These are phyloP conservation scores for Astrocystis sublimbata DNA, from an alignment of 495 filamentous ascomycete species.

Conservation along the genomic window DNA sequence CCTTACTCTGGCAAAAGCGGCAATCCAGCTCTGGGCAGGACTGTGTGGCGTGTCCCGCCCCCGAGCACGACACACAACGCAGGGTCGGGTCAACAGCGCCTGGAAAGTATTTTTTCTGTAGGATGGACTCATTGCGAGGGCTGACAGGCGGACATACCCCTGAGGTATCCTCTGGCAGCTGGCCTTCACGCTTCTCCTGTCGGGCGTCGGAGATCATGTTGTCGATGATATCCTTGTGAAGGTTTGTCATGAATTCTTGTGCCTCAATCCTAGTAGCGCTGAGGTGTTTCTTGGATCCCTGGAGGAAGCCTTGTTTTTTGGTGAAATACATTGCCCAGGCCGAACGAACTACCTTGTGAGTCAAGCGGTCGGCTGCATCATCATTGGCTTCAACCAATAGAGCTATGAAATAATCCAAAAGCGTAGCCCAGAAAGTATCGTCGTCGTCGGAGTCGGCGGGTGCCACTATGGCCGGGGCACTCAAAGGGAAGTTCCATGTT, in stretches of 20 bases:
- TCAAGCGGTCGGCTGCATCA: conserved; percentile 8
- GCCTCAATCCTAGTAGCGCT: conserved; percentile 10
- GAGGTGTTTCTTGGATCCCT: conserved; percentile 14
- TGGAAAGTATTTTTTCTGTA: conserved; percentile 42
- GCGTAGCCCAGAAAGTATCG: background rate
- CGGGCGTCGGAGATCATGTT: conserved; percentile 16
- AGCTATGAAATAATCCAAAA: conserved; percentile 8
- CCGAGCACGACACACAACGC: conserved; percentile 42
- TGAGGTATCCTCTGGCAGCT: background rate
- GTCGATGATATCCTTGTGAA: conserved; percentile 8
- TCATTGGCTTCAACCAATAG: conserved; percentile 21
- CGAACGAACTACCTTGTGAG: conserved; percentile 18
- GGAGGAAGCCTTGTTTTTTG: conserved; percentile 17
- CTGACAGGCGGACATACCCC: background rate
- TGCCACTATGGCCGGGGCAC: background rate
- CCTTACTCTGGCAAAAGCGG: conserved; percentile 34
- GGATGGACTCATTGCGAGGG: conserved; percentile 25
- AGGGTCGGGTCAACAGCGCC: conserved; percentile 28
- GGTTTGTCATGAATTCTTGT: conserved; percentile 12
- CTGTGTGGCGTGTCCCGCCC: conserved; percentile 31
- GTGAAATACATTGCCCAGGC: conserved; percentile 19
- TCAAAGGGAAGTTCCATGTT: conserved; percentile 25
- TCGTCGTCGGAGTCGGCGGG: background rate
- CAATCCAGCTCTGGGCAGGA: conserved; percentile 37
- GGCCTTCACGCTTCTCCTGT: background rate